Evolutionary conservation across 139 green algal genomes (phyloP).

Genomic region (Asterochloris sp.): DNA sequence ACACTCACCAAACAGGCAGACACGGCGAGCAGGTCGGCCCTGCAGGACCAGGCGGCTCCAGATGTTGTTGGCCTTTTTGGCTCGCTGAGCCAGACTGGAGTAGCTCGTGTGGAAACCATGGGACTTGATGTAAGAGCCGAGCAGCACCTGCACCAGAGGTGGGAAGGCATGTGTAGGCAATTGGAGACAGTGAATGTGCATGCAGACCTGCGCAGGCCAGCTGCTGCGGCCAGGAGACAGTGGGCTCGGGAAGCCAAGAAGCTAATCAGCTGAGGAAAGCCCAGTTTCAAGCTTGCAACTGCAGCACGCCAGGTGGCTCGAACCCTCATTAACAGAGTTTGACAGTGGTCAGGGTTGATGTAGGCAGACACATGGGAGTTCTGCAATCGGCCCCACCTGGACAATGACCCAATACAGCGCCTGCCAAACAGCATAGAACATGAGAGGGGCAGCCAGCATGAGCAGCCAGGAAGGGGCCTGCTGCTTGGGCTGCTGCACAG

Average conservation of each 20-base stretch:
- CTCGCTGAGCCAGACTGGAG: slow-evolving; percentile 43
- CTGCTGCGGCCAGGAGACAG: no score
- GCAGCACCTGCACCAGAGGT: slow-evolving; percentile 33
- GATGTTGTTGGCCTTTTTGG: slow-evolving; percentile 51
- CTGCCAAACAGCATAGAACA: slow-evolving; percentile 65
- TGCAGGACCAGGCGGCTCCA: slow-evolving; percentile 49
- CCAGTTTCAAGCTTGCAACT: no score
- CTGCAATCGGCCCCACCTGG: slow-evolving; percentile 24
- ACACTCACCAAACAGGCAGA: slow-evolving; percentile 33
- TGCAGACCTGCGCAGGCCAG: no score
- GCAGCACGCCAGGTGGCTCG: neutral
- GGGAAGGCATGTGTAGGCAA: no score
- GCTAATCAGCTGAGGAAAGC: no score
- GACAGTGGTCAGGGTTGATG: neutral
- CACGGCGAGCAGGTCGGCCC: slow-evolving; percentile 32
- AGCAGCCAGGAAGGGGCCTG: slow-evolving; percentile 32
- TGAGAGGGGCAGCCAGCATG: slow-evolving; percentile 34
- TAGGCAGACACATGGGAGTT: neutral
- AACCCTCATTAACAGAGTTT: neutral
- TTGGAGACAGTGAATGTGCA: no score
- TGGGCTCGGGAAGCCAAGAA: no score
- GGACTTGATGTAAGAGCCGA: slow-evolving; percentile 32
- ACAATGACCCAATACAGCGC: slow-evolving; percentile 59
- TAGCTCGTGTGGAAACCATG: slow-evolving; percentile 57
- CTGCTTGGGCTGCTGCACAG: neutral